These are phyloP conservation scores for Aspergillus sclerotioniger DNA, from an alignment of 495 filamentous ascomycete species.

Conservation along the genomic window DNA sequence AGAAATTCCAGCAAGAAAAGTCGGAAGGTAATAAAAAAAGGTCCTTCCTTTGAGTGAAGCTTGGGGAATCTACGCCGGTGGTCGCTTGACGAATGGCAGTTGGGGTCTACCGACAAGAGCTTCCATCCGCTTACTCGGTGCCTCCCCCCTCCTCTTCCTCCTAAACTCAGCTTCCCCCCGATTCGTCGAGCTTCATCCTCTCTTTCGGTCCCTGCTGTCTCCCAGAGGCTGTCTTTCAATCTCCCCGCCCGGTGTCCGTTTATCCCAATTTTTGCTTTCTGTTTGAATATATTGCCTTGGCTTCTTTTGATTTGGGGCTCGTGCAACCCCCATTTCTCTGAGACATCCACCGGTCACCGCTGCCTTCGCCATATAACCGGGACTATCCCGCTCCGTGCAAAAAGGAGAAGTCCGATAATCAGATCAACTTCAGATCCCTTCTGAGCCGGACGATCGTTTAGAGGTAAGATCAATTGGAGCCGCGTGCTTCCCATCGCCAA, in stretches of 20 bases:
- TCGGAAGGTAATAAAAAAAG: constrained; percentile 6
- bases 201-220: constrained; percentile 12
- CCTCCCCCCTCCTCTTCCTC: constrained; percentile 28
- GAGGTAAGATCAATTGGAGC: constrained; percentile 1
- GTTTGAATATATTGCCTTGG: constrained; percentile 7
- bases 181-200: constrained; percentile 29
- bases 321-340: not conserved
- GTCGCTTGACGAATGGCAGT: constrained; percentile 23
- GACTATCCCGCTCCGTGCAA: constrained; percentile 7
- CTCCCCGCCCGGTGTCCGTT: constrained; percentile 1
- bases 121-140: constrained; percentile 39
- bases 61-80: constrained; percentile 14
- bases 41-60: constrained; percentile 10
- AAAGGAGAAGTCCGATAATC: constrained; percentile 7
- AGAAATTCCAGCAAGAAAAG: constrained; percentile 5
- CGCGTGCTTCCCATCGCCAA: not conserved
- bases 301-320: constrained; percentile 5
- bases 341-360: constrained; percentile 4
- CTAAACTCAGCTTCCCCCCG: constrained; percentile 24
- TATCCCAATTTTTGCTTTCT: constrained; percentile 7
- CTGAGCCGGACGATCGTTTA: constrained; percentile 3
- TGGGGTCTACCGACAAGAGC: constrained; percentile 27
- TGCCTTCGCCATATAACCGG: not conserved
- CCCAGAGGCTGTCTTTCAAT: constrained; percentile 6
- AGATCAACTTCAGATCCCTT: not conserved